Base-by-base conservation (phyloP, 1,284 basidiomycete genomes). In the Ganoderma lucidum region DNA sequence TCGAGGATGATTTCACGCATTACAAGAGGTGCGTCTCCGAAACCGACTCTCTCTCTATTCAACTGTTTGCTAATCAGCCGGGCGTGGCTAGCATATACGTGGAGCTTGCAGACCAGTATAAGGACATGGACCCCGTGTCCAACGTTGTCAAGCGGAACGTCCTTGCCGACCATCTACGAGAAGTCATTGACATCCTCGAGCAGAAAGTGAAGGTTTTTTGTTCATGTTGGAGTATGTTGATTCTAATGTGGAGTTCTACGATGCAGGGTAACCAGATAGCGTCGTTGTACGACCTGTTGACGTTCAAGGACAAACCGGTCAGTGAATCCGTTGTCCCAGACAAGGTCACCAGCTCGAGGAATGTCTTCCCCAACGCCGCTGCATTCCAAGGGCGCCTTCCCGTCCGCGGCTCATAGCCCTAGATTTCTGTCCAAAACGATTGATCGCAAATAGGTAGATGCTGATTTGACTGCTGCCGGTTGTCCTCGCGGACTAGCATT, bases 1-100 rank as follows among this genome's bases (percentile, higher is more conserved):
- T 97, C 14, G 95, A 97, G 78, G 95, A 95, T 75, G 96, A 97
- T 78, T 96, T 96, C 77, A 88, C 87, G 28, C 95, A 96, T 82
- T 96, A 95, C 80, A 96, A 94, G 81, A 88, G 91, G 95, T 96
- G 74, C 48, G 70, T 66, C 41, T 56, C 41, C 53, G 32, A 62
- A 42, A 28, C 35, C 58, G 35, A 44, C 23, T 23, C 23, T 28
- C 6, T 0, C n/a, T 4, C 12, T 28, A 23, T 39, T 61, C n/a
- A n/a, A 14, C 23, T 17, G 32, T 9, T 30, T 68, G 35, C 45
- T 65, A 2, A 60, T 53, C 69, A 44, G 30, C 28, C 73, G 72
- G 66, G 75, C 63, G 59, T 44, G 41, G 28, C 59, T 76, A 97
- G 95, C 71, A 90, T 97, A 67, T 98, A 97, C 75, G 83, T 91